These are phyloP conservation scores for Alternaria angustiovoidea DNA, from an alignment of 2,329 filamentous ascomycete genomes.

Conservation along the genomic window DNA sequence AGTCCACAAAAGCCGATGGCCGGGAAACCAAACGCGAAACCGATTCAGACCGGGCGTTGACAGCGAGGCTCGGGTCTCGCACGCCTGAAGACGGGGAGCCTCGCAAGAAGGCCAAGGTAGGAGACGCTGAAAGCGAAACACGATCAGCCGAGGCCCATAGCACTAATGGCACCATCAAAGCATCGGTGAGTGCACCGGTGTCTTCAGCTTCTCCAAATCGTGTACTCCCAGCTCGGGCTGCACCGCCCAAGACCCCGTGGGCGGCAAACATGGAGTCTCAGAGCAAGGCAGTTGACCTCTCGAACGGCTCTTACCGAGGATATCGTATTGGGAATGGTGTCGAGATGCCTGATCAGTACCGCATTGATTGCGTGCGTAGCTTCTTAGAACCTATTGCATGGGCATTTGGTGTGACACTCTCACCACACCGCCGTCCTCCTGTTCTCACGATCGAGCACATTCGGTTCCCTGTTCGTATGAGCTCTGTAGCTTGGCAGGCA, in stretches of 20 bases:
- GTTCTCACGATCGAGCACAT: slow-evolving; percentile 59
- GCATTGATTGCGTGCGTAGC: slow-evolving; percentile 63
- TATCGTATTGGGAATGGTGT: slow-evolving; percentile 64
- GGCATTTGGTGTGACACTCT: slow-evolving; percentile 65
- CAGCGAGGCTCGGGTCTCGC: slow-evolving; percentile 13
- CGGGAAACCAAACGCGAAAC: slow-evolving; percentile 21
- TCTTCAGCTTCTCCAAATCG: slow-evolving; percentile 30
- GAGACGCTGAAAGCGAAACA: slow-evolving; percentile 30
- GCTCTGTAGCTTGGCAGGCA: slow-evolving; percentile 61
- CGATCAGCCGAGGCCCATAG: slow-evolving; percentile 16
- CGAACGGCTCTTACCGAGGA: slow-evolving; percentile 61
- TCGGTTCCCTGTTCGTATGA: slow-evolving; percentile 65
- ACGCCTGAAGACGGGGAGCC: slow-evolving; percentile 35
- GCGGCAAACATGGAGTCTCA: slow-evolving; percentile 27
- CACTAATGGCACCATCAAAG: slow-evolving; percentile 18
- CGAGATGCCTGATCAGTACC: slow-evolving; percentile 67
- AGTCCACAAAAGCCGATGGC: slow-evolving; percentile 5
- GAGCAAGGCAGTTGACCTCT: slow-evolving; percentile 35
- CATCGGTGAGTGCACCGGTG: slow-evolving; percentile 13
- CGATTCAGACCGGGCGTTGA: slow-evolving; percentile 18
- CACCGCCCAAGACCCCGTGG: slow-evolving; percentile 41
- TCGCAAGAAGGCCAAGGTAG: slow-evolving; percentile 52
- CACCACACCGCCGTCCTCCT: slow-evolving; percentile 56
- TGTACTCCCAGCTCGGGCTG: slow-evolving; percentile 37
- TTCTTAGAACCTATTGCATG: slow-evolving; percentile 67